Evolutionary conservation across 2,329 filamentous ascomycete genomes (phyloP).

Genomic region (Fusarium sp.): DNA sequence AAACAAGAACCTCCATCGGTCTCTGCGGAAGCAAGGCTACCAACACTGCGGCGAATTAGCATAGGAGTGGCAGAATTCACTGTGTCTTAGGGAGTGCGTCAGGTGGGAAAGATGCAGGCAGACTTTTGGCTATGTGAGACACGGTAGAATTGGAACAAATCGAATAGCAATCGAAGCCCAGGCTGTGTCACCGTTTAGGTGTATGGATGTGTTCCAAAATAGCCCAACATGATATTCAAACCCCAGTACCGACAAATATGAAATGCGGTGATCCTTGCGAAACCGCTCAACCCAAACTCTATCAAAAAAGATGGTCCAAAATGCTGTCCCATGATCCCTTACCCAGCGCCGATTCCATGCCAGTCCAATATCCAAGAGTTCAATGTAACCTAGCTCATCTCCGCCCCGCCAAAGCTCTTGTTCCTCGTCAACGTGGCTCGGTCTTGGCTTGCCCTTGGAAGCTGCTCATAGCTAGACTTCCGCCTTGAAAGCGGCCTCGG

Average conservation of each 20-base stretch:
- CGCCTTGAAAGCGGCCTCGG: slow-evolving; percentile 46
- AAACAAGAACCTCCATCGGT: slow-evolving; percentile 50
- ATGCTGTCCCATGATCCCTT: slow-evolving; percentile 12
- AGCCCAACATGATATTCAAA: slow-evolving; percentile 8
- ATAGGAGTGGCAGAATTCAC: not conserved
- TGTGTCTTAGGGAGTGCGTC: not conserved
- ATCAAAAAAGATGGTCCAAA: slow-evolving; percentile 15
- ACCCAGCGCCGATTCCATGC: slow-evolving; percentile 19
- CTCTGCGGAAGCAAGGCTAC: slow-evolving; percentile 38
- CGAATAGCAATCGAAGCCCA: slow-evolving; percentile 9
- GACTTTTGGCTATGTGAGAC: not conserved
- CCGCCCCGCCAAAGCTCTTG: slow-evolving; percentile 62
- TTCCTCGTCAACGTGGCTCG: slow-evolving; percentile 61
- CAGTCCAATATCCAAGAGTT: not conserved
- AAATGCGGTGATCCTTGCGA: not conserved
- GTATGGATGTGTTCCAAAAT: slow-evolving; percentile 7
- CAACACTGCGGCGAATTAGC: not conserved
- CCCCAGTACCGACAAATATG: slow-evolving; percentile 2
- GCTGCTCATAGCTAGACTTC: slow-evolving; percentile 56
- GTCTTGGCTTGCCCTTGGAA: slow-evolving; percentile 58
- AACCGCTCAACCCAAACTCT: slow-evolving; percentile 19
- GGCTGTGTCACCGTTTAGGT: slow-evolving; percentile 22
- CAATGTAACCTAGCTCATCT: slow-evolving; percentile 45
- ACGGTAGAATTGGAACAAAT: not conserved
- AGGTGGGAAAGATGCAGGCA: not conserved